These are phyloP conservation scores for Rutstroemia sp. DNA, from an alignment of 2,329 filamentous ascomycete genomes.

Conservation along the genomic window DNA sequence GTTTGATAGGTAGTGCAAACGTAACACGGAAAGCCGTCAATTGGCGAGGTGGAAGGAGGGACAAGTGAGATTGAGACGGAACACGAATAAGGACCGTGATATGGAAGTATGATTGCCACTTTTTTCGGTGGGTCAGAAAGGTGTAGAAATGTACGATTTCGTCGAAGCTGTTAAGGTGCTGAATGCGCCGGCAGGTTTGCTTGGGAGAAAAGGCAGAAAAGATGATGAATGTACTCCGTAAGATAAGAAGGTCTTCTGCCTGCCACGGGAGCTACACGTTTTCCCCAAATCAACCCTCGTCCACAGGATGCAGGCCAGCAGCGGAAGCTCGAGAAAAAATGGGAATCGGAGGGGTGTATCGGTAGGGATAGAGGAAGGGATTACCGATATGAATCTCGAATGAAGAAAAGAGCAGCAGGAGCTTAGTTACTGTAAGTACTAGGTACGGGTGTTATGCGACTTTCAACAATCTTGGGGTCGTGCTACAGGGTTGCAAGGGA, in stretches of 20 bases:
- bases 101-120: background rate
- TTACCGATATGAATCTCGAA: too few relatives aligned
- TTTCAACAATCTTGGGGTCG: background rate
- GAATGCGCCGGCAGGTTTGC: too few relatives aligned
- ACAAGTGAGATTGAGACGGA: slow-evolving; percentile 8
- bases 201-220: background rate
- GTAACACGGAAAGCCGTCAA: slow-evolving; percentile 11
- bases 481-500: background rate
- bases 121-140: background rate
- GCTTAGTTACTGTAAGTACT: too few relatives aligned
- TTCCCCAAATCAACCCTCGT: too few relatives aligned
- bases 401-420: too few relatives aligned
- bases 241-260: too few relatives aligned
- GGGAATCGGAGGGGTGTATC: too few relatives aligned
- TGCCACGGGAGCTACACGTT: too few relatives aligned
- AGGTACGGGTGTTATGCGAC: too few relatives aligned
- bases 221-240: background rate
- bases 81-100: slow-evolving; percentile 3
- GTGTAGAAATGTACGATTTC: background rate
- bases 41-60: slow-evolving; percentile 8
- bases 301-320: too few relatives aligned
- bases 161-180: background rate
- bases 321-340: too few relatives aligned
- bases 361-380: too few relatives aligned
- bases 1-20: background rate